Evolutionary conservation across 176 grass and related monocot genomes (phyloP).

Genomic region (Stipa capillata): DNA sequence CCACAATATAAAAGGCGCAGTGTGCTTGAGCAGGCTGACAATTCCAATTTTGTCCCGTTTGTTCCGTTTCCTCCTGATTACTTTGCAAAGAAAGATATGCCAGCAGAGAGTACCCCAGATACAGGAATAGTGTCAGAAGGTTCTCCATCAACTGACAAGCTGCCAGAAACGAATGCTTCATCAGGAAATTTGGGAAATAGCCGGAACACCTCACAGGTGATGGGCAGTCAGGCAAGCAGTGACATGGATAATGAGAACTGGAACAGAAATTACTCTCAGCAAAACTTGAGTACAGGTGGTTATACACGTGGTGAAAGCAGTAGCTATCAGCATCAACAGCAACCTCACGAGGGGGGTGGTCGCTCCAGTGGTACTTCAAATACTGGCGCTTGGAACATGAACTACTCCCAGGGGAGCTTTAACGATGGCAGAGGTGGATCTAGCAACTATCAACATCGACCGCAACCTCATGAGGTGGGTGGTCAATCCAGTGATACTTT

Average conservation of each 20-base stretch:
- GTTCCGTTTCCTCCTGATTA: slow-evolving; percentile 87
- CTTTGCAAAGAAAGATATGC: slow-evolving; percentile 82
- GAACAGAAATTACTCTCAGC: slow-evolving; percentile 17
- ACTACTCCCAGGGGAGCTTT: slow-evolving; percentile 9
- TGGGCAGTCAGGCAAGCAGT: slow-evolving; percentile 9
- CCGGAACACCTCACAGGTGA: slow-evolving; percentile 1
- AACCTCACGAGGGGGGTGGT: background rate
- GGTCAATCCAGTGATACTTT: background rate
- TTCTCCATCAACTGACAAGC: slow-evolving; percentile 8
- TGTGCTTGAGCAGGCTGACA: slow-evolving; percentile 60
- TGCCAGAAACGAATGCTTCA: slow-evolving; percentile 16
- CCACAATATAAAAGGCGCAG: slow-evolving; percentile 76
- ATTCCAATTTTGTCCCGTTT: slow-evolving; percentile 74
- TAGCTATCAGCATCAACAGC: slow-evolving; percentile 20
- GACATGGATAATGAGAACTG: slow-evolving; percentile 19
- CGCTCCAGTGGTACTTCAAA: background rate
- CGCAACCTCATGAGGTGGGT: slow-evolving; percentile 4
- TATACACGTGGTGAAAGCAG: slow-evolving; percentile 1
- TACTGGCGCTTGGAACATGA: background rate
- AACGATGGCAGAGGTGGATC: slow-evolving; percentile 24
- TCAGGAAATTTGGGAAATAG: background rate
- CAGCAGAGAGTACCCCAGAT: slow-evolving; percentile 19
- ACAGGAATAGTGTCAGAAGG: slow-evolving; percentile 16
- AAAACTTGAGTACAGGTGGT: slow-evolving; percentile 12
- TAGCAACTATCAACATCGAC: slow-evolving; percentile 14